Conservation (phyloP, 2,329 filamentous ascomycete species). For the Verticillium klebahnii region DNA sequence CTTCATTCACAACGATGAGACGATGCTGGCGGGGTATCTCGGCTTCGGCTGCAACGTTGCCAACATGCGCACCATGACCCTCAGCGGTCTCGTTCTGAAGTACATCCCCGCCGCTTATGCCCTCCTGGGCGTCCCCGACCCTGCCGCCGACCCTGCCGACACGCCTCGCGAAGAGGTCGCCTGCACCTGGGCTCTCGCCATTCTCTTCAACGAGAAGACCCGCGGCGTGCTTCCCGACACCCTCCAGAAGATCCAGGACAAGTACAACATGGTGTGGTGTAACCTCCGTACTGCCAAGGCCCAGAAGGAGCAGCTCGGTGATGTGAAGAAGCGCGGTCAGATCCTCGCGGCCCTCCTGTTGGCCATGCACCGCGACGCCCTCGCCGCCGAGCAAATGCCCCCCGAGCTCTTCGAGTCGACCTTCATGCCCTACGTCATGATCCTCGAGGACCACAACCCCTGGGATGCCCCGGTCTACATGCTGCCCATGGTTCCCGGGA, state of each 20-base stretch:
- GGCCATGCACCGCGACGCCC: not conserved
- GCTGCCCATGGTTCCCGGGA: not conserved
- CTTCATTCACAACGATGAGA: not conserved
- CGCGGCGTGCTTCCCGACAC: not conserved
- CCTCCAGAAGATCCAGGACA: not conserved
- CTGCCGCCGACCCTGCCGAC: not conserved
- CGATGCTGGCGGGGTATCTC: not conserved
- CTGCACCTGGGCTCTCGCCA: not conserved
- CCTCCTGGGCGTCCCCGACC: not conserved
- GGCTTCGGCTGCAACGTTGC: not conserved
- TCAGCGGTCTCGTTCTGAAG: conserved; percentile 1
- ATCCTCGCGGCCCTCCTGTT: not conserved
- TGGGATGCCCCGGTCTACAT: not conserved
- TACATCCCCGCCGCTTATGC: not conserved
- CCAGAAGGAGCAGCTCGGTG: not conserved
- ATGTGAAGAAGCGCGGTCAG: not conserved
- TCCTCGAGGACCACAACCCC: conserved; percentile 1
- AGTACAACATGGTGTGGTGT: not conserved
- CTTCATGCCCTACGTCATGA: not conserved
- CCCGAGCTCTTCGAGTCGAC: not conserved
- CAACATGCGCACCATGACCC: not conserved
- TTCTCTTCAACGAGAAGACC: not conserved
- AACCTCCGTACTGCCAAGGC: not conserved
- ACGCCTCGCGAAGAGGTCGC: not conserved
- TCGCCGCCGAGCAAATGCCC: not conserved